A percentile compares a stretch with the other conserved stretches of the same genome.
These are phyloP conservation scores for Boletus reticuloceps DNA, from an alignment of 768 basidiomycete genomes.

Conservation along the genomic window DNA sequence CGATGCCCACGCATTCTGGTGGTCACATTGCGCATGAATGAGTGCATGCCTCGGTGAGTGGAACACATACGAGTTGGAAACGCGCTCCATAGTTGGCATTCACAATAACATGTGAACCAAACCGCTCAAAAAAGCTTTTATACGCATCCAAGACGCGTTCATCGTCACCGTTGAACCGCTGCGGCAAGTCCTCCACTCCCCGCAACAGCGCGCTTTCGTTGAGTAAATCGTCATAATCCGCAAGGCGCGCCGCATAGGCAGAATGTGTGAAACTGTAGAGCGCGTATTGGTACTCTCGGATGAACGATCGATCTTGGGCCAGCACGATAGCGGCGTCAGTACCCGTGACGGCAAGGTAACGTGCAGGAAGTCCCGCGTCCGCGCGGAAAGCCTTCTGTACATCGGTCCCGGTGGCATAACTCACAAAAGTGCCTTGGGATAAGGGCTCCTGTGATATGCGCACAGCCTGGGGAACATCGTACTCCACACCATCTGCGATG, in stretches of 20 bases:
- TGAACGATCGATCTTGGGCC: background rate
- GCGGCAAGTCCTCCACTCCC: slow-evolving; percentile 1
- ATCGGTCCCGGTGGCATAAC: background rate
- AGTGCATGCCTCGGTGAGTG: background rate
- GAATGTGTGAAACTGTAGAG: background rate
- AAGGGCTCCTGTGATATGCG: background rate
- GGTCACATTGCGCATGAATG: too few species aligned
- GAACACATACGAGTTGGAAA: background rate
- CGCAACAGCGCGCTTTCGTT: background rate
- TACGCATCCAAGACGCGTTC: background rate
- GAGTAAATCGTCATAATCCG: slow-evolving; percentile 1
- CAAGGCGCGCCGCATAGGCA: background rate
- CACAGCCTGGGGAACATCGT: background rate
- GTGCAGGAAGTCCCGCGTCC: background rate
- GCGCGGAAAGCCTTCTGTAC: background rate
- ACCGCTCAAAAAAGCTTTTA: background rate
- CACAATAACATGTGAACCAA: slow-evolving; percentile 1
- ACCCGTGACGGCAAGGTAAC: slow-evolving; percentile 4
- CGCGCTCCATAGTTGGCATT: slow-evolving; percentile 3
- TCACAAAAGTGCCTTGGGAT: background rate
- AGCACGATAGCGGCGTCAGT: background rate
- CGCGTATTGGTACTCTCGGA: slow-evolving; percentile 1
- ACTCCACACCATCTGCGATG: background rate
- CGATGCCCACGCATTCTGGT: slow-evolving; percentile 2
- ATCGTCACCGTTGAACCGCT: background rate